Evolutionary conservation across 345 rosid genomes (phyloP), one percentile per base, ranked within the genome.

Genomic region (Durio zibethinus): DNA sequence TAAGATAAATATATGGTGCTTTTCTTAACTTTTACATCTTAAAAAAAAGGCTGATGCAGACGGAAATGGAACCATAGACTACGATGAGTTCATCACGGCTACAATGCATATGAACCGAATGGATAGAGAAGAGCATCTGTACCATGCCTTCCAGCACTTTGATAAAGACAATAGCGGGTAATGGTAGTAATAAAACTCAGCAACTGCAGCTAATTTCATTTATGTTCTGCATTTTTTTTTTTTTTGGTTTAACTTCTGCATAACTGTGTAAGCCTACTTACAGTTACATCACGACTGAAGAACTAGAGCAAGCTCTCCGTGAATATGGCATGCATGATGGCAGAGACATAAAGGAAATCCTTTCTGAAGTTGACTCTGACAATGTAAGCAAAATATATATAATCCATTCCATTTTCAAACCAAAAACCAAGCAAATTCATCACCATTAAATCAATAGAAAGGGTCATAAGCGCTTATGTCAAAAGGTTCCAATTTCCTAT

Each of bases 91-190:
- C 71, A 90, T 91, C 74, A 86, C 97, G 9, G 97, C 94, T 54
- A 91, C 97, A 29, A 91, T 91, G 97, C 97, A 91, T 66, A 25
- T 91, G 86, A 91, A 88, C 78, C 67, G 94, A 81, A 86, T 87
- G 79, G 97, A 91, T 52, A 87, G 85, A 83, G 94, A 91, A 82
- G 97, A 90, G 43, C 97, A 90, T 86, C 87, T 91, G 38, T 88
- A 82, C 82, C 86, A 89, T 50, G 97, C 97, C 8, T 91, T 91
- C 92, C 93, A 91, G 79, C 92, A 89, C 77, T 91, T 91, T 47
- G 96, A 91, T 81, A 89, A 88, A 87, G 96, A 92, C 78, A 90
- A 86, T 45, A 92, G 97, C 86, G 97, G 97, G 97, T 92, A 84
- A 81, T 0, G 8, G 21, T 50, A 36, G 25, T 3, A 4, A 60